Percentiles rank a stretch among this genome's conserved stretches.
Conservation (phyloP, 169 alveolate species). For the Plasmodium vivax region DNA sequence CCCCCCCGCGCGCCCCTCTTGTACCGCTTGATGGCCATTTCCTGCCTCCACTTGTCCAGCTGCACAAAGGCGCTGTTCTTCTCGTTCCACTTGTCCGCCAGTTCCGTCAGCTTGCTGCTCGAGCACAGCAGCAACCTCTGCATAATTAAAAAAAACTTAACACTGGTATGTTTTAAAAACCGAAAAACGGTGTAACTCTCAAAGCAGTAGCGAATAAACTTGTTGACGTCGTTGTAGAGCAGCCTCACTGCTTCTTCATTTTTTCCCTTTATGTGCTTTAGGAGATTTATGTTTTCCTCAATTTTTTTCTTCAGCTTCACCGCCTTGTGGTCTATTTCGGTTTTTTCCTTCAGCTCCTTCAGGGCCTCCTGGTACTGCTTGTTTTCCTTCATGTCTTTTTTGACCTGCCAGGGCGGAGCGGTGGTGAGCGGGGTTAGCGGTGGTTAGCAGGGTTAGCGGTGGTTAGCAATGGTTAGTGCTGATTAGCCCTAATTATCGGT, state of each 20-base stretch:
- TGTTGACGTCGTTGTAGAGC: slow-evolving; percentile 37
- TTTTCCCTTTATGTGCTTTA: slow-evolving; percentile 66
- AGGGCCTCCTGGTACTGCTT: slow-evolving; percentile 84
- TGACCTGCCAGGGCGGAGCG: slow-evolving; percentile 51
- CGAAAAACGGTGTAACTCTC: slow-evolving; percentile 10
- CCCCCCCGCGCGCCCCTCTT: slow-evolving; percentile 51
- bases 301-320: slow-evolving; percentile 77
- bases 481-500: neutral
- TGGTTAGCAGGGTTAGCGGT: neutral
- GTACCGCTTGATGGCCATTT: slow-evolving; percentile 79
- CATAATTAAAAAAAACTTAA: slow-evolving; percentile 11
- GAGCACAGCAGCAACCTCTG: neutral
- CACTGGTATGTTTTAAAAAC: slow-evolving; percentile 18
- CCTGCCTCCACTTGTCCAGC: slow-evolving; percentile 80
- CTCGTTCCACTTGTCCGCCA: slow-evolving; percentile 59
- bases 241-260: slow-evolving; percentile 62
- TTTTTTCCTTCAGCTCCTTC: slow-evolving; percentile 78
- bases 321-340: slow-evolving; percentile 72
- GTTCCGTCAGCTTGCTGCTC: slow-evolving; percentile 2
- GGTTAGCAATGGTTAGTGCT: neutral
- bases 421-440: neutral
- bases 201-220: slow-evolving; percentile 34
- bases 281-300: slow-evolving; percentile 68
- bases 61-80: slow-evolving; percentile 37
- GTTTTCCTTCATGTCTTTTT: slow-evolving; percentile 85